phyloP scores from a whole-genome alignment of 768 basidiomycete species.

The Mycena filopes region DNA sequence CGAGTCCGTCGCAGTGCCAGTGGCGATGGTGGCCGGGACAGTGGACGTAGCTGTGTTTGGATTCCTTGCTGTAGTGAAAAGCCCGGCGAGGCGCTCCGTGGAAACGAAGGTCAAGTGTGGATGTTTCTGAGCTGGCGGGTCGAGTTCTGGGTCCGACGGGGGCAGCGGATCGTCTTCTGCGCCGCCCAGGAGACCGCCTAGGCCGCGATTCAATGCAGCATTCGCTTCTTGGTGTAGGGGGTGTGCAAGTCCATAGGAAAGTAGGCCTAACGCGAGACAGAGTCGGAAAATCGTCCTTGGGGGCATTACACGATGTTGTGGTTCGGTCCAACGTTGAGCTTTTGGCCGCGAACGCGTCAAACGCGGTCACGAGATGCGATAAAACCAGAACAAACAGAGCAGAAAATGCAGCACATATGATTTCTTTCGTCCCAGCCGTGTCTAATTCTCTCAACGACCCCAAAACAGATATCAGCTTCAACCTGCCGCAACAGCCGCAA shows the following conservation, averaged over 20 bases:
- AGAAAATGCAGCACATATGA: too few species aligned
- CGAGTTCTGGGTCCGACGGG: conserved; percentile 17
- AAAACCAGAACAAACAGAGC: too few species aligned
- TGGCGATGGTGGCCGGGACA: conserved; percentile 10
- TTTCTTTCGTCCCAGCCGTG: too few species aligned
- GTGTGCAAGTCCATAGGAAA: conserved; percentile 24
- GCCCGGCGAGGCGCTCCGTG: conserved; percentile 13
- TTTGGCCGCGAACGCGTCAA: neutral
- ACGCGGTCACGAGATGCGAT: too few species aligned
- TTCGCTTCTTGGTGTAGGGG: conserved; percentile 21
- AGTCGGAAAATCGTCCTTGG: conserved; percentile 23
- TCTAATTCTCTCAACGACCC: too few species aligned
- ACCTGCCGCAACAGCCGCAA: conserved; percentile 37
- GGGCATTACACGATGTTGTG: conserved; percentile 17
- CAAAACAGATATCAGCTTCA: too few species aligned
- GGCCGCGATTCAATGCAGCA: conserved; percentile 23
- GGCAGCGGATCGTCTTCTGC: conserved; percentile 19
- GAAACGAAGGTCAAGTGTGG: conserved; percentile 7
- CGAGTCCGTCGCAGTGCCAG: too few species aligned
- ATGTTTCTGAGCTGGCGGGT: conserved; percentile 13
- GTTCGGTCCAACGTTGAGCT: neutral
- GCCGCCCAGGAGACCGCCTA: conserved; percentile 36
- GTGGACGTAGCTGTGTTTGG: conserved; percentile 3
- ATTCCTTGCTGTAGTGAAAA: conserved; percentile 6
- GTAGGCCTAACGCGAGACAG: conserved; percentile 19